Conservation (phyloP, 1,139 yeast genomes). For the Sugiyamaella xylanicola region DNA sequence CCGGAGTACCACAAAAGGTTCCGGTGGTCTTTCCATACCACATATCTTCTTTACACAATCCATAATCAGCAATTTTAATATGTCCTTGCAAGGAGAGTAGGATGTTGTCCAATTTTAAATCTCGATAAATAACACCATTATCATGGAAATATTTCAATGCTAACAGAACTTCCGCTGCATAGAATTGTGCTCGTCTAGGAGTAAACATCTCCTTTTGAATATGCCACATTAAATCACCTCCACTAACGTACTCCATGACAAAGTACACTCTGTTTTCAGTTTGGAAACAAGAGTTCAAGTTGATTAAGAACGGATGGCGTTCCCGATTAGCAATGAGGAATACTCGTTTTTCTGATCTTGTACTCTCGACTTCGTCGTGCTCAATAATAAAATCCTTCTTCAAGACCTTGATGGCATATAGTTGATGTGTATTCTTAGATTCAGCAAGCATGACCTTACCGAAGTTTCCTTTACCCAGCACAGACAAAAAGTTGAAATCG, state of each 20-base stretch:
- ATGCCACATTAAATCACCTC: conserved; percentile 99
- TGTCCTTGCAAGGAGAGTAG: conserved; percentile 90
- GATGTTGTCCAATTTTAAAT: conserved; percentile 91
- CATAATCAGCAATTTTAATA: conserved; percentile 94
- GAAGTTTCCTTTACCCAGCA: conserved; percentile 94
- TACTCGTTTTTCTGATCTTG: conserved; percentile 89
- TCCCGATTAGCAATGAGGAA: conserved; percentile 88
- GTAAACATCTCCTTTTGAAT: conserved; percentile 91
- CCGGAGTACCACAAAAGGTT: conserved; percentile 99
- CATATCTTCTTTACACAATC: conserved; percentile 95
- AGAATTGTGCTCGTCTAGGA: conserved; percentile 89
- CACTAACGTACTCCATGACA: conserved; percentile 97
- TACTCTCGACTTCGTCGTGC: conserved; percentile 94
- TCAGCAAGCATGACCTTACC: conserved; percentile 98
- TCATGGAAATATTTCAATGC: conserved; percentile 94
- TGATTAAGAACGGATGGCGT: conserved; percentile 88
- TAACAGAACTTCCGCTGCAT: conserved; percentile 92
- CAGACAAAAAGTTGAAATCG: conserved; percentile 91
- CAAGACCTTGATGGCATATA: conserved; percentile 93
- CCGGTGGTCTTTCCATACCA: conserved; percentile 88
- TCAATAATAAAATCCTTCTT: conserved; percentile 94
- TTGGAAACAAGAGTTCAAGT: conserved; percentile 93
- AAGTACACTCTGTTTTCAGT: conserved; percentile 96
- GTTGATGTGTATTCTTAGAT: conserved; percentile 71
- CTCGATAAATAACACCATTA: conserved; percentile 94